phyloP scores from a whole-genome alignment of 768 basidiomycete species.

The Termitomyces sp. region DNA sequence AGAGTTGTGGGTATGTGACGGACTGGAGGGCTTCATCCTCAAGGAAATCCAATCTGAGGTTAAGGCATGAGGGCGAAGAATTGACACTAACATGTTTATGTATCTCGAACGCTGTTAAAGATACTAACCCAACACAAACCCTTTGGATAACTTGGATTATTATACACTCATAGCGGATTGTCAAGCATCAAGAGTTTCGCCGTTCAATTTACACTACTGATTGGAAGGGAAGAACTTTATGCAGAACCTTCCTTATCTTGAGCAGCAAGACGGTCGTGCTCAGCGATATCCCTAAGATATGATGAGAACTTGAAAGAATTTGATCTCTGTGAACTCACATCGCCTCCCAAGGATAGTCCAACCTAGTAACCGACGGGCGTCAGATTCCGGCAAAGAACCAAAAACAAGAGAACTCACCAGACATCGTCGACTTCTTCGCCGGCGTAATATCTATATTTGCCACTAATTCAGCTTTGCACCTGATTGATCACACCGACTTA shows the following conservation, averaged over 20 bases:
- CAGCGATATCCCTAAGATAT: constrained; percentile 64
- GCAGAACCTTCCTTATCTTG: constrained; percentile 29
- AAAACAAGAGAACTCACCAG: constrained; percentile 46
- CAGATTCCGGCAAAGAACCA: neutral
- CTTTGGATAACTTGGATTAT: neutral
- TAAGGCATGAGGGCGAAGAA: neutral
- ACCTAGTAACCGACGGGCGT: constrained; percentile 37
- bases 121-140: neutral
- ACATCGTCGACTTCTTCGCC: constrained; percentile 73
- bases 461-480: constrained; percentile 4
- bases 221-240: neutral
- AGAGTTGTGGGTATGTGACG: constrained; percentile 95
- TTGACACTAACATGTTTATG: neutral
- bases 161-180: neutral
- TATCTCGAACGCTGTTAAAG: neutral
- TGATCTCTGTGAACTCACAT: constrained; percentile 39
- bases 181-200: neutral
- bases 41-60: constrained; percentile 55
- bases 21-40: constrained; percentile 88
- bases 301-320: neutral
- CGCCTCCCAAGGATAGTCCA: constrained; percentile 86
- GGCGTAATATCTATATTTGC: constrained; percentile 63
- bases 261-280: constrained; percentile 63
- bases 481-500: constrained; percentile 29
- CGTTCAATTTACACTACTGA: no score